Evolutionary conservation across 1,139 yeast species (phyloP).

Genomic region (Zygoascus sp.): DNA sequence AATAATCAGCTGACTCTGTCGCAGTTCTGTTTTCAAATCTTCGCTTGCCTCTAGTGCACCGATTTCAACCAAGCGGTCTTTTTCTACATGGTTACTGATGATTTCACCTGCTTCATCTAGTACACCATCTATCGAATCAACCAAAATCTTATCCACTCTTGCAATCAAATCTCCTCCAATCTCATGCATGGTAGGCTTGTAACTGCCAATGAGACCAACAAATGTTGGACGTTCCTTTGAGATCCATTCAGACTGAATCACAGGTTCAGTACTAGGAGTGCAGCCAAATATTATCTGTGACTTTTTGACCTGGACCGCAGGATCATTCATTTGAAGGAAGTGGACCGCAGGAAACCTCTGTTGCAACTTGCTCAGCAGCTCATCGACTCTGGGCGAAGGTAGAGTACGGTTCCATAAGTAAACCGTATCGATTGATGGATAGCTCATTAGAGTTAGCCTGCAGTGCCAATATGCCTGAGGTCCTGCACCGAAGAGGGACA

Average conservation of each 20-base stretch:
- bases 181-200: conserved; percentile 18
- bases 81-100: conserved; percentile 13
- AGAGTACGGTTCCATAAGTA: conserved; percentile 47
- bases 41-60: conserved; percentile 8
- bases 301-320: not conserved
- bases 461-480: conserved; percentile 66
- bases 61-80: conserved; percentile 14
- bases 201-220: conserved; percentile 17
- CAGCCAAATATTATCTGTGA: conserved; percentile 9
- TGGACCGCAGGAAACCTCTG: conserved; percentile 22
- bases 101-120: conserved; percentile 98
- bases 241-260: conserved; percentile 13
- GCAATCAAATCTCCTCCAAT: conserved; percentile 14
- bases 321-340: not conserved
- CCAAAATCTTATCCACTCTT: conserved; percentile 3
- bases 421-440: conserved; percentile 39
- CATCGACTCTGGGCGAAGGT: conserved; percentile 37
- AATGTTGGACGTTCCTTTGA: conserved; percentile 7
- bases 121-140: conserved; percentile 75
- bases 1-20: not conserved
- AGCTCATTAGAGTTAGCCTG: conserved; percentile 43
- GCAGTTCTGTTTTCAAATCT: not conserved
- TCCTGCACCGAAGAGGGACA: conserved; percentile 58
- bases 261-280: conserved; percentile 13
- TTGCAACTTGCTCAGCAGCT: conserved; percentile 31